Evolutionary conservation across 331 rosid genomes (phyloP), one percentile per base, ranked within the genome.

Genomic region (Rhamnella rubrinervis): DNA sequence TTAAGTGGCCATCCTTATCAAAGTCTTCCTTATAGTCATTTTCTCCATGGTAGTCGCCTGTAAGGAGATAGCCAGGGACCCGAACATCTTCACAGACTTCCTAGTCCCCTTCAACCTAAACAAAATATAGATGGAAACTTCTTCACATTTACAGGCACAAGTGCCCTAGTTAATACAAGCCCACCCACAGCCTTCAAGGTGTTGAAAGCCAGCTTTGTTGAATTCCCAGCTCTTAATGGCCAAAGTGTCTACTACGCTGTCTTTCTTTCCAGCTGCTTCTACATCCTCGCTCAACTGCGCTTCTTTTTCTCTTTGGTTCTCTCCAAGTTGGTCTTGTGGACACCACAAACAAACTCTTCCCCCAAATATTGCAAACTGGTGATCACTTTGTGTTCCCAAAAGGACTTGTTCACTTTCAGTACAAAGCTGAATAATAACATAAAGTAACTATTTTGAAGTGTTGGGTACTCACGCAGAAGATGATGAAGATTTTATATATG

Each of bases 121-220:
- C 9, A n/a, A n/a, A 26, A 13, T 1, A 10, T 62, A 5, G 72
- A 86, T 53, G 81, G 78, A 5, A 78, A n/a, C 65, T 84, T 72
- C 84, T 89, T 89, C 84, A 89, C 96, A 20, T 79, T 66, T 66
- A 84, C 83, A 0, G 88, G 88, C 37, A 20, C 86, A 15, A 80
- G 83, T 1, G 37, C 0, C 10, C 70, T 83, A 10, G 15, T 62
- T 40, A 7, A 16, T 7, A 35, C 31, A 14, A 39, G 1, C 21
- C 40, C 39, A 6, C 59, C 79, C 17, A 5, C 84, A 53, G 4
- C 67, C 20, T 82, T 90, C 71, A 77, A 61, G 2, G 78, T 65
- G 3, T 6, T 47, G 2, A 84, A 86, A 55, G 90, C 78, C 53
- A 71, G 68, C 70, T n/a, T 44, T 47, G 63, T 23, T 0, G 84